Evolutionary conservation across 2,329 filamentous ascomycete genomes (phyloP).

Genomic region (Cladosporium colombiae): DNA sequence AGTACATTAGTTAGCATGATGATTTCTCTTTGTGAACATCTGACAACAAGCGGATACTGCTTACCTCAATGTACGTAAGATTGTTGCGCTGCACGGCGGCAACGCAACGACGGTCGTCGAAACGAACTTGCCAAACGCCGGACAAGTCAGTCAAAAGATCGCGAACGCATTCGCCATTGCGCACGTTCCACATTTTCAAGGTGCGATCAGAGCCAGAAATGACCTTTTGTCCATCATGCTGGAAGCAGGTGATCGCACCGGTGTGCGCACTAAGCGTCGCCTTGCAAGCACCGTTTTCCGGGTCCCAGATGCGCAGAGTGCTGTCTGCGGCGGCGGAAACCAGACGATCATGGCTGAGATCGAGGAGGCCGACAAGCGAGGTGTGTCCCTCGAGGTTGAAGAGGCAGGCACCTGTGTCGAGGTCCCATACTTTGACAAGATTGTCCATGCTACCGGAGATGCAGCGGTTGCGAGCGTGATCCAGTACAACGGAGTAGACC

Average conservation of each 20-base stretch:
- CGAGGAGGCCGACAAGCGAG: slow-evolving; percentile 86
- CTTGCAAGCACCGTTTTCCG: slow-evolving; percentile 86
- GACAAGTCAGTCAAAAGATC: slow-evolving; percentile 90
- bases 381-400: slow-evolving; percentile 92
- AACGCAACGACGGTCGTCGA: slow-evolving; percentile 92
- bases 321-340: slow-evolving; percentile 96
- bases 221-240: slow-evolving; percentile 94
- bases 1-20: slow-evolving; percentile 37
- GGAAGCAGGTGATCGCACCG: slow-evolving; percentile 96
- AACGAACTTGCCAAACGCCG: slow-evolving; percentile 99
- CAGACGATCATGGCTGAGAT: slow-evolving; percentile 83
- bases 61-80: slow-evolving; percentile 93
- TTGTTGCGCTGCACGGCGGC: slow-evolving; percentile 92
- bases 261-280: slow-evolving; percentile 90
- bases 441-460: slow-evolving; percentile 99
- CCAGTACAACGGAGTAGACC: slow-evolving; percentile 95
- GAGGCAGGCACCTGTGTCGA: slow-evolving; percentile 80
- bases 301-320: slow-evolving; percentile 95
- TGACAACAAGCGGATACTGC: slow-evolving; percentile 33
- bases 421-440: slow-evolving; percentile 94
- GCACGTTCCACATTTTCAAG: slow-evolving; percentile 97
- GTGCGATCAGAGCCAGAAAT: slow-evolving; percentile 95
- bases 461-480: slow-evolving; percentile 87
- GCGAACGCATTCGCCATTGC: slow-evolving; percentile 86
- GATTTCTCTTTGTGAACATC: background rate